phyloP scores from a whole-genome alignment of 176 grass and related monocot species.

The Aegilops longissima region DNA sequence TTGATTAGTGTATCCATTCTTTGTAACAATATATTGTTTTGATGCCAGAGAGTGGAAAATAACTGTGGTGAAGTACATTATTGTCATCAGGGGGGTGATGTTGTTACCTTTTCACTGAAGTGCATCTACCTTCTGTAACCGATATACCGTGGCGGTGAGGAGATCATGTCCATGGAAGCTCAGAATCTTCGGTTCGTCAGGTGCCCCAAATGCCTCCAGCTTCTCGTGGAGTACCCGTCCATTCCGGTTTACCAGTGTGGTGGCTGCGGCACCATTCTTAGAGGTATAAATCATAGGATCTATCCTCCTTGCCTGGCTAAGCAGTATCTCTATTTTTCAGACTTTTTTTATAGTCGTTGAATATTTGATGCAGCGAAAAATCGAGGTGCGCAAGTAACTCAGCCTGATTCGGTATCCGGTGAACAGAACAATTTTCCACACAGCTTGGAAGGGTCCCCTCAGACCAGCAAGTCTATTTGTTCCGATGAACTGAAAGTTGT shows the following conservation, averaged over 20 bases:
- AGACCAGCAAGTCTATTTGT: constrained; percentile 29
- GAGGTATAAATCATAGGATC: constrained; percentile 48
- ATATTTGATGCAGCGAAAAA: constrained; percentile 50
- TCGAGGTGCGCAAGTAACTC: background rate
- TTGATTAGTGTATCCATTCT: background rate
- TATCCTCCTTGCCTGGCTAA: background rate
- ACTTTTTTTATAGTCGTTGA: constrained; percentile 2
- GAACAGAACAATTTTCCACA: background rate
- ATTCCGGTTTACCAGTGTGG: constrained; percentile 85
- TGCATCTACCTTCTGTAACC: constrained; percentile 12
- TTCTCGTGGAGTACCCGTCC: constrained; percentile 75
- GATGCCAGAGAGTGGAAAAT: background rate
- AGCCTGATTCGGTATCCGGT: background rate
- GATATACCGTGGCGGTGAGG: background rate
- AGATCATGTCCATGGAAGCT: constrained; percentile 36
- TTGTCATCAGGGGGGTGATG: background rate
- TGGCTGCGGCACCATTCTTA: constrained; percentile 59
- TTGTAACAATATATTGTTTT: background rate
- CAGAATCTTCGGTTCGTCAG: constrained; percentile 75
- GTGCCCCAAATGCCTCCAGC: constrained; percentile 78
- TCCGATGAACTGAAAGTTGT: constrained; percentile 20
- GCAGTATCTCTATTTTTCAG: background rate
- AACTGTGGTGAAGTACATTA: constrained; percentile 14
- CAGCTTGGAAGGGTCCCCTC: constrained; percentile 26
- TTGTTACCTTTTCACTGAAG: background rate